Evolutionary conservation across 108 stramenopile genomes (phyloP).

Genomic region (Fragilaria crotonensis): DNA sequence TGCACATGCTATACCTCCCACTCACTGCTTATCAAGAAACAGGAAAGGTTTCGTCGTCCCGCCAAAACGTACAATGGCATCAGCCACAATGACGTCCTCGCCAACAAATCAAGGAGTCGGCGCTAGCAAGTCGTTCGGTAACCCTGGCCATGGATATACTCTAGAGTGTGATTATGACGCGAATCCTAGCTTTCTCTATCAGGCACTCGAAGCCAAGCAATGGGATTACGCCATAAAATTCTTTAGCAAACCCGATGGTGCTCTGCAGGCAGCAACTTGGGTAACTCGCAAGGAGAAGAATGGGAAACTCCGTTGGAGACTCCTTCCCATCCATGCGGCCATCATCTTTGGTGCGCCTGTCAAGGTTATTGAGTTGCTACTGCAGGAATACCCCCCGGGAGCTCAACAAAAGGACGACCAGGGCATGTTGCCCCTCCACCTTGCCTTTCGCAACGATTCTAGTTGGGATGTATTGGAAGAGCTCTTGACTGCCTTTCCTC

Average conservation of each 20-base stretch:
- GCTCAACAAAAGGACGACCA: conserved; percentile 77
- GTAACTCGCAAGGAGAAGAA: conserved; percentile 61
- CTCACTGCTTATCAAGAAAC: too few species aligned
- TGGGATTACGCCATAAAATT: conserved; percentile 44
- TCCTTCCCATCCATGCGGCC: conserved; percentile 76
- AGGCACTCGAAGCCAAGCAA: conserved; percentile 61
- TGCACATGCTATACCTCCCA: too few species aligned
- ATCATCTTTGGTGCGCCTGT: conserved; percentile 70
- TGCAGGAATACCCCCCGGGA: conserved; percentile 46
- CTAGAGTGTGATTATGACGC: conserved; percentile 67
- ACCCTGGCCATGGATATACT: background rate
- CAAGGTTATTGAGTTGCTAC: conserved; percentile 36
- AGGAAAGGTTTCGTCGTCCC: background rate
- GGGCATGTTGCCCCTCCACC: conserved; percentile 76
- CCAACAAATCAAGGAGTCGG: background rate
- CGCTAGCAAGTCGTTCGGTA: background rate
- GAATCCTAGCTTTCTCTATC: conserved; percentile 57
- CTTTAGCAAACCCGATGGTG: background rate
- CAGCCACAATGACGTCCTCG: background rate
- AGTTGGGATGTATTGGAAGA: conserved; percentile 49
- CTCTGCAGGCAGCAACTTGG: conserved; percentile 46
- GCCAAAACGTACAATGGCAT: background rate
- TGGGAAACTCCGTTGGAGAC: conserved; percentile 75
- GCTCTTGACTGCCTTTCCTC: conserved; percentile 63
- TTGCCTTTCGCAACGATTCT: conserved; percentile 66